phyloP scores from a whole-genome alignment of 2,329 filamentous ascomycete species.

The Graphilbum ipis-grandicollis region DNA sequence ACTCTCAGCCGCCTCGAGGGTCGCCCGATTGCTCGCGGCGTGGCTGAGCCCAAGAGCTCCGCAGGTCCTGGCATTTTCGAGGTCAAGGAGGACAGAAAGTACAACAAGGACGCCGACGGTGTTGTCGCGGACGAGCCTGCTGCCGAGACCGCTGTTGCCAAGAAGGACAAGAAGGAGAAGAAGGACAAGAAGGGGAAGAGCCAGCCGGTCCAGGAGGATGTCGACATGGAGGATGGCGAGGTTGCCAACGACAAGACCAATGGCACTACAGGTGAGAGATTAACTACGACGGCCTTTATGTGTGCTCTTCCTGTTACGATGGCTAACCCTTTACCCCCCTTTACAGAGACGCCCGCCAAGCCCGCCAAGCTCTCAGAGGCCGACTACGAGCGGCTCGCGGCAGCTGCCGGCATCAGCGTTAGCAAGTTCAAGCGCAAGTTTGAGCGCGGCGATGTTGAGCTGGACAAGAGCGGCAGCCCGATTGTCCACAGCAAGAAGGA shows the following conservation, averaged over 20 bases:
- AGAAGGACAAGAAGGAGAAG: slow-evolving; percentile 20
- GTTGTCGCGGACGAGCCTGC: slow-evolving; percentile 51
- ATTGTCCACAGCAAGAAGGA: slow-evolving; percentile 38
- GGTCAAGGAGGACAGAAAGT: slow-evolving; percentile 82
- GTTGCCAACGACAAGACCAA: slow-evolving; percentile 3
- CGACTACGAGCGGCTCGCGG: slow-evolving; percentile 43
- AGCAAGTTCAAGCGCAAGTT: slow-evolving; percentile 67
- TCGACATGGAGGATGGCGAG: slow-evolving; percentile 5
- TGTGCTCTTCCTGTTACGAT: not conserved
- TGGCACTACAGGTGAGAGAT: slow-evolving; percentile 3
- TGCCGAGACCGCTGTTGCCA: slow-evolving; percentile 17
- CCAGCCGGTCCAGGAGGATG: slow-evolving; percentile 3
- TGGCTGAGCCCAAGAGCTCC: slow-evolving; percentile 15
- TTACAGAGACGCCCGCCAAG: not conserved
- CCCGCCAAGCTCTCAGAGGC: slow-evolving; percentile 30
- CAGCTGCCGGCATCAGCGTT: slow-evolving; percentile 49
- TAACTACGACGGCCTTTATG: not conserved
- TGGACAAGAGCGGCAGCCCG: slow-evolving; percentile 47
- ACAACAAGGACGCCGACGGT: slow-evolving; percentile 88
- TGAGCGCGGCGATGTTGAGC: slow-evolving; percentile 55
- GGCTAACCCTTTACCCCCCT: slow-evolving; percentile 2
- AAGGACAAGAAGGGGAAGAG: slow-evolving; percentile 9
- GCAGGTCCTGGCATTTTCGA: slow-evolving; percentile 60
- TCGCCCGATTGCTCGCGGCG: slow-evolving; percentile 56
- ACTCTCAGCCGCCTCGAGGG: slow-evolving; percentile 67